These are phyloP conservation scores for Eucalyptus pauciflora DNA, from an alignment of 345 rosid species.

Conservation along the genomic window DNA sequence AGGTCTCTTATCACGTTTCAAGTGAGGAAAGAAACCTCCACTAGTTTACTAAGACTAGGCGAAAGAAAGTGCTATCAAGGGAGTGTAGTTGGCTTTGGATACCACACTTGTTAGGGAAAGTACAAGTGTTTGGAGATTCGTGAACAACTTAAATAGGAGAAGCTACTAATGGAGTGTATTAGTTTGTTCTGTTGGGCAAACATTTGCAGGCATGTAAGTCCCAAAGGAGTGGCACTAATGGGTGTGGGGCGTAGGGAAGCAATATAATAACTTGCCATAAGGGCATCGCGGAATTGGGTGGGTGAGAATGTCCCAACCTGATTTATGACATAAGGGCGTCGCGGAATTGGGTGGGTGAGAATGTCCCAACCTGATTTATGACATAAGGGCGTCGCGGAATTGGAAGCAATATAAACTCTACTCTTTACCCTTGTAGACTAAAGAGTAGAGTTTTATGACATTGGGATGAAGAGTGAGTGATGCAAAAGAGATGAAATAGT, in stretches of 20 bases:
- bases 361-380: no score
- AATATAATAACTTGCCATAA: not conserved
- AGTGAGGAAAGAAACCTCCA: not conserved
- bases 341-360: no score
- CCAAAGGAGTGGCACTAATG: not conserved
- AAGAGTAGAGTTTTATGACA: not conserved
- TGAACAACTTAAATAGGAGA: not conserved
- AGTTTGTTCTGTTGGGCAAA: not conserved
- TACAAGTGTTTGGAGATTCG: not conserved
- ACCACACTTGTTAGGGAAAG: not conserved
- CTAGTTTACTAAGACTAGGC: not conserved
- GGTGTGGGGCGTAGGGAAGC: rapidly evolving
- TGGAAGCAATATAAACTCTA: no score
- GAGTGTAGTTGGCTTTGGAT: not conserved
- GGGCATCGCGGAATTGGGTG: not conserved
- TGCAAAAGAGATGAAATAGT: not conserved
- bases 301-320: not conserved
- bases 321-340: no score
- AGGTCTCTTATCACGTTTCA: not conserved
- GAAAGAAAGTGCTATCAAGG: not conserved
- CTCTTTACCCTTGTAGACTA: not conserved
- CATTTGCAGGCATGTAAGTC: not conserved
- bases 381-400: no score
- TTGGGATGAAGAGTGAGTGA: not conserved
- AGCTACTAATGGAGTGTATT: not conserved